Evolutionary conservation across 768 basidiomycete species (phyloP), one percentile per base, ranked within the genome.

Genomic region (Termitomyces sp.): DNA sequence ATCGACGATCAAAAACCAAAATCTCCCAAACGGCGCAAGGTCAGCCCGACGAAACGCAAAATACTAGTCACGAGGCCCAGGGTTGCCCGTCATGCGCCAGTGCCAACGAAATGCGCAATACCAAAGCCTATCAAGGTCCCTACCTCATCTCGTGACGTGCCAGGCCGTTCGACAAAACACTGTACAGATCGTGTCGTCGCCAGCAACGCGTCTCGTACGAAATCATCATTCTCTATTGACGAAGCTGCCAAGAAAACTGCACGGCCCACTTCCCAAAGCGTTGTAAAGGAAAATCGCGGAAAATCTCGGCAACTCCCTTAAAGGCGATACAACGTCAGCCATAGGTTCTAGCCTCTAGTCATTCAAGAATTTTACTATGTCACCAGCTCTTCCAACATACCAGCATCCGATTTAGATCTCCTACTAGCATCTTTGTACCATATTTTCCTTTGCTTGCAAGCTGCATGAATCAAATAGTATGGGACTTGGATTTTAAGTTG

Each of bases 21-120:
- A 16, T 65, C 66, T 45, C 64, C 70, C 34, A 75, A 74, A 65
- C 66, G 72, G 58, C 68, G 73, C 44, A 73, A 70, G 59, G 66
- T 72, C 41, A 58, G 63, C 12, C 62, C 62, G 24, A 58, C 69
- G 15, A 57, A 55, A 58, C 61, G 45, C 13, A 37, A 39, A 34
- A 48, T 54, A 36, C 46, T 44, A 28, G 58, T 59, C 33, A 60
- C 60, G 28, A 63, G 55, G 48, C 53, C 62, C 45, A 63, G 64
- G 60, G 52, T 65, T 53, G 52, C 55, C 20, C 56, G 64, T 33
- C 29, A 54, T 56, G 61, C 51, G 22, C 47, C 36, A n/a, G 47
- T 24, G 6, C 51, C 24, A 56, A 29, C 50, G 51, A 51, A 37
- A 55, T 26, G 6, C 42, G 29, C 59, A 29, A 54, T 53, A 45